phyloP scores from a whole-genome alignment of 139 green algal genomes.

The Prasinococcaceae sp. region DNA sequence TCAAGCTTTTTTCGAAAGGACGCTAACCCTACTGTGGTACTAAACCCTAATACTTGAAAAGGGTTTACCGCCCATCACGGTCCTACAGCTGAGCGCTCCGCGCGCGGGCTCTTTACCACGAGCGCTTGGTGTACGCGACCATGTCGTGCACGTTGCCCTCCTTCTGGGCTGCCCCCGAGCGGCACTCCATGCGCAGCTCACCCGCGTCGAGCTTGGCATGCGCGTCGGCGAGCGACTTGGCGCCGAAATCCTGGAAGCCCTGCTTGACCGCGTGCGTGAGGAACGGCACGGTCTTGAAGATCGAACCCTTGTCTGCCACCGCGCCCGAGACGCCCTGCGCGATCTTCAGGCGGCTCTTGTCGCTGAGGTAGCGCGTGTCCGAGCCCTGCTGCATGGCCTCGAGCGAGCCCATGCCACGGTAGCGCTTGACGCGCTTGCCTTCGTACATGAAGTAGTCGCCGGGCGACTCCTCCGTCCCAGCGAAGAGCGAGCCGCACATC shows the following conservation, averaged over 20 bases:
- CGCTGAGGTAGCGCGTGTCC: constrained; percentile 77
- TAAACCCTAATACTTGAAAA: too few relatives aligned
- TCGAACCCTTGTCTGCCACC: constrained; percentile 83
- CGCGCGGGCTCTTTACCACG: too few relatives aligned
- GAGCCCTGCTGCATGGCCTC: constrained; percentile 92
- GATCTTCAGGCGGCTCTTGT: constrained; percentile 79
- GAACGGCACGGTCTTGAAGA: constrained; percentile 62
- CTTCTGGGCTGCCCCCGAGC: constrained; percentile 61
- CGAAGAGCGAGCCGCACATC: constrained; percentile 93
- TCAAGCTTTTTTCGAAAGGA: too few relatives aligned
- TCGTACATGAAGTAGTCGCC: constrained; percentile 33
- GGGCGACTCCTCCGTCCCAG: constrained; percentile 83
- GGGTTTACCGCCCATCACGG: too few relatives aligned
- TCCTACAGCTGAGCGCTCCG: too few relatives aligned
- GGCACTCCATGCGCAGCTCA: constrained; percentile 54
- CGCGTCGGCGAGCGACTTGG: constrained; percentile 32
- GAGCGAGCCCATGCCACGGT: constrained; percentile 87
- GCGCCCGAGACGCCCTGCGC: constrained; percentile 81
- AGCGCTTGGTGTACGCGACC: constrained; percentile 72
- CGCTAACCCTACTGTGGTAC: too few relatives aligned
- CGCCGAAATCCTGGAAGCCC: constrained; percentile 83
- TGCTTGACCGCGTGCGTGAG: constrained; percentile 78
- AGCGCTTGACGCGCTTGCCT: constrained; percentile 77
- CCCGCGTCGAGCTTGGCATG: constrained; percentile 42
- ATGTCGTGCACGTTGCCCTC: constrained; percentile 91